These are phyloP conservation scores for Globisporangium yorkense DNA, from an alignment of 352 stramenopile species.

Conservation along the genomic window DNA sequence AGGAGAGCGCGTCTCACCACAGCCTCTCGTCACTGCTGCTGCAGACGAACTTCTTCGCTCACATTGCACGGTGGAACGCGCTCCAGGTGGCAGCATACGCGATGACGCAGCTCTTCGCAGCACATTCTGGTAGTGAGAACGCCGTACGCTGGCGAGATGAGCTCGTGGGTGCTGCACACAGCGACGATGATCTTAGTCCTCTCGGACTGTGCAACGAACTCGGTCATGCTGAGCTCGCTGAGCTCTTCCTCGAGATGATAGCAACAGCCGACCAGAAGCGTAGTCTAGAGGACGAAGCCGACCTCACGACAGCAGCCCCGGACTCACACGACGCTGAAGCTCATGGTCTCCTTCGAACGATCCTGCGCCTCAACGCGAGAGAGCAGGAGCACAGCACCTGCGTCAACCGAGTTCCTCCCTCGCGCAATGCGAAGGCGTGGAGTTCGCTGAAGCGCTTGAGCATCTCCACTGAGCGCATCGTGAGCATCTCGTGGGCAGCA, in stretches of 20 bases:
- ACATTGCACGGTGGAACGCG: slow-evolving; percentile 32
- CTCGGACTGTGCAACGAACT: slow-evolving; percentile 5
- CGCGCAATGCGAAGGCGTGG: neutral
- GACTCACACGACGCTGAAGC: too few species aligned
- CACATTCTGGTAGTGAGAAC: neutral
- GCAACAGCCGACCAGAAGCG: too few species aligned
- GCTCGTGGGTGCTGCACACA: neutral
- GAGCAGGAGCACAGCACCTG: neutral
- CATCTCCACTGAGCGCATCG: slow-evolving; percentile 1
- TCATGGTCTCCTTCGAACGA: slow-evolving; percentile 11
- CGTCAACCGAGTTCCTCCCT: neutral
- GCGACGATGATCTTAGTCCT: neutral
- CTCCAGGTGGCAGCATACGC: slow-evolving; percentile 10
- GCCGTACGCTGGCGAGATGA: neutral
- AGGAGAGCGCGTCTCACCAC: neutral
- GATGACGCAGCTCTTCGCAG: neutral
- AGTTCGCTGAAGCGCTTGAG: neutral
- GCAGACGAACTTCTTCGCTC: slow-evolving; percentile 9
- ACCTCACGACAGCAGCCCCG: too few species aligned
- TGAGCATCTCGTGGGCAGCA: slow-evolving; percentile 3
- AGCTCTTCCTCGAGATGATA: neutral
- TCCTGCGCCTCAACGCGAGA: slow-evolving; percentile 6
- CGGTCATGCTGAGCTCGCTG: slow-evolving; percentile 3
- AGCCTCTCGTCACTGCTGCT: neutral
- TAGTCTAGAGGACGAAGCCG: too few species aligned